Evolutionary conservation across 345 rosid species (phyloP), one percentile per base, ranked within the genome.

Genomic region (Microthlaspi erraticum): DNA sequence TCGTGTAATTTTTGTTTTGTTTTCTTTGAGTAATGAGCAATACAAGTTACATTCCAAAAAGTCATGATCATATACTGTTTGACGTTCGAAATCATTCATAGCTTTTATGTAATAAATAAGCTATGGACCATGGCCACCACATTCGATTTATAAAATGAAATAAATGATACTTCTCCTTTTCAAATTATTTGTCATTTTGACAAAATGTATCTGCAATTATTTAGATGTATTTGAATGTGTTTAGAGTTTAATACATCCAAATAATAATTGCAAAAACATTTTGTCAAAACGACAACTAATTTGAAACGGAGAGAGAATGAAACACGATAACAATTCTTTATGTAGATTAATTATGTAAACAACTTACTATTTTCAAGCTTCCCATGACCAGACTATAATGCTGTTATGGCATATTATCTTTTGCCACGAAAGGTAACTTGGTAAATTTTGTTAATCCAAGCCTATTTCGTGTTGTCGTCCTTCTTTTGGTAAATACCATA

Each of bases 391-490:
- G 42, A 32, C 1, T 23, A 51, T 36, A 20, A 45, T 1, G 38
- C 10, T 38, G 48, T 64, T 64, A 49, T 52, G 10, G 5, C 33
- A 68, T 34, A 68, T 34, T 10, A 10, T 11, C 12, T 26, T 52
- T 52, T 17, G 33, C 52, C 54, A 43, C 7, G n/a, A 29, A 18
- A 46, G 57, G 49, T 45, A 36, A 58, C 45, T 45, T 46, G 17
- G 46, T 57, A 45, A 49, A 18, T 12, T 5, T 31, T 44, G 44
- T 55, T 12, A 55, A 18, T 9, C 8, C 34, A 33, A 41, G 38
- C 11, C 48, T 57, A 57, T 69, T 58, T 69, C 3, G 49, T 20
- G 5, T 50, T 46, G 57, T 26, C 14, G 49, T 48, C 48, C 73
- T 57, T 36, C 38, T 48, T 45, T 45, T 45, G 46, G 64, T 56